Evolutionary conservation across 2,329 filamentous ascomycete species (phyloP).

Genomic region (Piedraia hortae): DNA sequence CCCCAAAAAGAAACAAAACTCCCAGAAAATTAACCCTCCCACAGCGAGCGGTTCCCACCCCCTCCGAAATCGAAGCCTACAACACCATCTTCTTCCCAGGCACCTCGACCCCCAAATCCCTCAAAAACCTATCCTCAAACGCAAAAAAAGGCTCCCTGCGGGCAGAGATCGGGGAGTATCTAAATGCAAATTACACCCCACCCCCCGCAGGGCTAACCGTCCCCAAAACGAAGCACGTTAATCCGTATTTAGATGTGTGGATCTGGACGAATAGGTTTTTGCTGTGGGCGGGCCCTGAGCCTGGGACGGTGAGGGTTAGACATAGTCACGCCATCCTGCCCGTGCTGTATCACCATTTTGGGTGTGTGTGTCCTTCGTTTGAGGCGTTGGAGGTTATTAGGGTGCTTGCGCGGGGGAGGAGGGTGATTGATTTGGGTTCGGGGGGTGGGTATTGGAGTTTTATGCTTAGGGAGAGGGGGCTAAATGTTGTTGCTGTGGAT

Average conservation of each 20-base stretch:
- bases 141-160: slow-evolving; percentile 37
- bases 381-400: slow-evolving; percentile 34
- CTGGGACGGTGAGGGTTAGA: slow-evolving; percentile 23
- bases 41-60: slow-evolving; percentile 18
- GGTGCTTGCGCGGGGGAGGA: slow-evolving; percentile 22
- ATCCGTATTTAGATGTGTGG: slow-evolving; percentile 44
- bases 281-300: slow-evolving; percentile 35
- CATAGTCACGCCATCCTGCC: slow-evolving; percentile 41
- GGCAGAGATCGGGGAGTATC: slow-evolving; percentile 25
- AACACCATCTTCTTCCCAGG: slow-evolving; percentile 34
- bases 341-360: slow-evolving; percentile 54
- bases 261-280: slow-evolving; percentile 34
- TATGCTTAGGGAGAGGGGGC: slow-evolving; percentile 27
- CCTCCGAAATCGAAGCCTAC: slow-evolving; percentile 36
- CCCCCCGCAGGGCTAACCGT: slow-evolving; percentile 15
- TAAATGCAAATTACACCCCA: slow-evolving; percentile 25
- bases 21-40: too few species aligned
- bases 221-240: slow-evolving; percentile 22
- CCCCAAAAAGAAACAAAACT: too few species aligned
- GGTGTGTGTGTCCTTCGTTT: slow-evolving; percentile 41
- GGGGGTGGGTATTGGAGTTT: slow-evolving; percentile 55
- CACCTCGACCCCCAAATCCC: slow-evolving; percentile 30
- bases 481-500: slow-evolving; percentile 32
- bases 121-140: slow-evolving; percentile 35
- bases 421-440: slow-evolving; percentile 37